Base-by-base conservation (phyloP, 164 flowering plant genomes). In the Tetrastigma voinierianum region DNA sequence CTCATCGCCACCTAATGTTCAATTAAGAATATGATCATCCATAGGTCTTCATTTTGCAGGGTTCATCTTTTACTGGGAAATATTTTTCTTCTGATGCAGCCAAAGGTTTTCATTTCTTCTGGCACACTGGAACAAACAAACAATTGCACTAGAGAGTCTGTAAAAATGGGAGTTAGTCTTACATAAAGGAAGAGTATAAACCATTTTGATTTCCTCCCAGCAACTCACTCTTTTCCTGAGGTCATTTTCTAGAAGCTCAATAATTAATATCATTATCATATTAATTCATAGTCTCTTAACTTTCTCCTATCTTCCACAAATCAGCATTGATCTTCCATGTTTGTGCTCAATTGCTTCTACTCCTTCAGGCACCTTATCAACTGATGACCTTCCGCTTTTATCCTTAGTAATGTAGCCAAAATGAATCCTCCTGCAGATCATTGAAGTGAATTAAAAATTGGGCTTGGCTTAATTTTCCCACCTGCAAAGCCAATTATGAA, bases 1-100 rank as follows among this genome's bases (percentile, higher is more conserved):
- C 87, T 86, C 90, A 59, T 89, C 81, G 64, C 82, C 89, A 64
- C 83, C 80, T 51, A 86, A 80, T 25, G 83, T 67, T 64, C 61
- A 77, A 69, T 71, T 69, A 64, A n/a, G n/a, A 55, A n/a, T n/a
- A n/a, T n/a, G 69, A 61, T 88, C 92, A 65, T 74, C 72, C n/a
- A n/a, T n/a, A 73, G 79, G 46, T 80, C 84, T 72, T 85, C 90
- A 62, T n/a, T 62, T 64, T 51, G 77, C 21, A 72, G 57, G 21
- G 40, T 56, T 70, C 79, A 68, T 70, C 68, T 60, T 78, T 84
- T 67, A 76, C 62, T 18, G 15, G 60, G 67, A 67, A 61, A 58
- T 48, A 65, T 61, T 81, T 74, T 62, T 82, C 72, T 80, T 57
- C 40, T 61, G 57, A 58, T 81, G 57, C 76, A n/a, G n/a, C n/a